Conservation (phyloP, 768 basidiomycete species). For the Roridomyces roridus region DNA sequence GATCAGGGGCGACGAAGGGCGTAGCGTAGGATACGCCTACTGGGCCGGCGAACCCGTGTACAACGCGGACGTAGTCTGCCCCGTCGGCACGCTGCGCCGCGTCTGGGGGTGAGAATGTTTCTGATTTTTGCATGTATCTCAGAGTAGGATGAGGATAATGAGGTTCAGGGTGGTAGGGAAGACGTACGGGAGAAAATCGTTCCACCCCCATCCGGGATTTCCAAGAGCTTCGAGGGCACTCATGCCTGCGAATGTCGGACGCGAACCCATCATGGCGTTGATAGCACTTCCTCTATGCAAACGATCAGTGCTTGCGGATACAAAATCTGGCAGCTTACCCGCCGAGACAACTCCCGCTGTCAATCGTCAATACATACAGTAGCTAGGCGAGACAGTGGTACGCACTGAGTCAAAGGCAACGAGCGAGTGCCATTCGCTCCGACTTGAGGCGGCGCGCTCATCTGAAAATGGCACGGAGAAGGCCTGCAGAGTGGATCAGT, state of each 20-base stretch:
- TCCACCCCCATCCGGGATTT: conserved; percentile 38
- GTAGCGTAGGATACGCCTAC: conserved; percentile 23
- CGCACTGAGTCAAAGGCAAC: conserved; percentile 8
- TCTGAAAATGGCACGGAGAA: neutral
- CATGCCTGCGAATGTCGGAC: conserved; percentile 25
- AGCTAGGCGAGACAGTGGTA: neutral
- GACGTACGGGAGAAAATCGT: conserved; percentile 30
- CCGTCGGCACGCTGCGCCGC: conserved; percentile 18
- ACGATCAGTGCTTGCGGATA: no score
- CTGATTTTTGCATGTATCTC: conserved; percentile 27
- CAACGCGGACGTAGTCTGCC: conserved; percentile 17
- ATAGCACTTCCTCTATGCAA: conserved; percentile 35
- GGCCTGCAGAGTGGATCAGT: neutral
- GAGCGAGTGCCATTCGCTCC: conserved; percentile 9
- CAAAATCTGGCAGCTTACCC: conserved; percentile 28
- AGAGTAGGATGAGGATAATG: neutral
- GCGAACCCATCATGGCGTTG: conserved; percentile 34
- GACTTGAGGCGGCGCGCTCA: conserved; percentile 16
- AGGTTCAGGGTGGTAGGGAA: neutral
- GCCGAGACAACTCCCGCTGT: neutral
- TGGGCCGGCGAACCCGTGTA: conserved; percentile 22
- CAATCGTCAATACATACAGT: neutral
- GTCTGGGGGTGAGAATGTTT: conserved; percentile 25
- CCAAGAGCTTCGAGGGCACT: conserved; percentile 23
- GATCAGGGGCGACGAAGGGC: conserved; percentile 15